Percentiles rank a stretch among this genome's conserved stretches.
Conservation (phyloP, 192 early-diverging fungal genomes). For the Spizellomyces sp. region DNA sequence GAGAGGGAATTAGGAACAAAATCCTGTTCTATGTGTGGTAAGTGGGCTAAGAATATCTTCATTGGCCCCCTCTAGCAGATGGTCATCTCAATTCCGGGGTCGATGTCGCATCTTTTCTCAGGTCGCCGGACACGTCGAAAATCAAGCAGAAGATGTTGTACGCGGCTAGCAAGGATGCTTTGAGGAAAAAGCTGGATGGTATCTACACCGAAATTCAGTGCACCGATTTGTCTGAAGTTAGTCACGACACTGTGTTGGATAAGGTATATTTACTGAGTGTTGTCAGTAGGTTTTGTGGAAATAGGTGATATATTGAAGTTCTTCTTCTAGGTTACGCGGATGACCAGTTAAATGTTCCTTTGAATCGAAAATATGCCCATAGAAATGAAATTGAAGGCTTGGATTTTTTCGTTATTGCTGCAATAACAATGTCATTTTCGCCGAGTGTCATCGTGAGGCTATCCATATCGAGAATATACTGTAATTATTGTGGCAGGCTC, state of each 20-base stretch:
- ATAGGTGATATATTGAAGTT: no score
- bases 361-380: no score
- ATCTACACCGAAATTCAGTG: constrained; percentile 79
- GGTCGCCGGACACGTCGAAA: constrained; percentile 77
- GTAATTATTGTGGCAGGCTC: no score
- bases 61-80: not conserved
- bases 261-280: constrained; percentile 43
- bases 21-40: constrained; percentile 86
- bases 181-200: constrained; percentile 74
- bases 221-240: constrained; percentile 78
- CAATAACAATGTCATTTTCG: no score
- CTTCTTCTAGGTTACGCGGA: constrained; percentile 38
- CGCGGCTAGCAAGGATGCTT: constrained; percentile 78
- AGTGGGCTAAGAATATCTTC: constrained; percentile 4
- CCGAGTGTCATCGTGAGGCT: no score
- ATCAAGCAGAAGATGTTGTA: constrained; percentile 90
- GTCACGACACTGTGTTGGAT: constrained; percentile 69
- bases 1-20: constrained; percentile 77
- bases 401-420: no score
- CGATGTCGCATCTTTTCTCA: constrained; percentile 19
- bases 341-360: constrained; percentile 37
- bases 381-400: no score
- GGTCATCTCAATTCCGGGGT: not conserved
- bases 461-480: no score
- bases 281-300: not conserved